Evolutionary conservation across 805 yeast genomes (phyloP).

Genomic region (Limtongia smithiae): DNA sequence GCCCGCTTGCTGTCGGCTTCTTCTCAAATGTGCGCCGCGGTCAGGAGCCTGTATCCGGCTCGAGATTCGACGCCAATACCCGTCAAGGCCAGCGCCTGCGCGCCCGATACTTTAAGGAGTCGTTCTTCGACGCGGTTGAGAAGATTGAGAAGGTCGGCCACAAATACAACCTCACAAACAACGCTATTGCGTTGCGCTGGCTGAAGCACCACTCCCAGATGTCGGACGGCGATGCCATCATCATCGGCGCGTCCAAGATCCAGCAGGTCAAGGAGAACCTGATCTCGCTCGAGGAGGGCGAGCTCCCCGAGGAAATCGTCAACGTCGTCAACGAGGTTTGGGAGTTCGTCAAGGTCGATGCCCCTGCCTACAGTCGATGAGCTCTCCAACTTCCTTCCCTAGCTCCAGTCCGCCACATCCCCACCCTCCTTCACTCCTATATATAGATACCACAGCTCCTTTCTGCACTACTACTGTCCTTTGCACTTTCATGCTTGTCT

Average conservation of each 20-base stretch:
- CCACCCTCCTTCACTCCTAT: too few relatives aligned
- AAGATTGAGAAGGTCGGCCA: slow-evolving; percentile 7
- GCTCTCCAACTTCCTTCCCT: too few relatives aligned
- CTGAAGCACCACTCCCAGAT: slow-evolving; percentile 23
- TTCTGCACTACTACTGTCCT: too few relatives aligned
- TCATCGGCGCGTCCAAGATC: slow-evolving; percentile 21
- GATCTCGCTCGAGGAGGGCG: slow-evolving; percentile 31
- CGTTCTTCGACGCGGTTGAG: slow-evolving; percentile 24
- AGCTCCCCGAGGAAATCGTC: slow-evolving; percentile 29
- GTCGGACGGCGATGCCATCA: slow-evolving; percentile 23
- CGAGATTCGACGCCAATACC: slow-evolving; percentile 18
- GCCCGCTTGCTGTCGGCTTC: slow-evolving; percentile 27
- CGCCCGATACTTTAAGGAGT: slow-evolving; percentile 24
- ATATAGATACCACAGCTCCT: too few relatives aligned
- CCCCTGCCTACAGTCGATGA: slow-evolving; percentile 20
- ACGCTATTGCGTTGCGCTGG: slow-evolving; percentile 25
- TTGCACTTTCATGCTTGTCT: not conserved
- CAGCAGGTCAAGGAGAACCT: slow-evolving; percentile 20
- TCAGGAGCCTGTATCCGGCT: slow-evolving; percentile 17
- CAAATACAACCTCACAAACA: slow-evolving; percentile 14
- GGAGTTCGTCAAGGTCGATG: slow-evolving; percentile 30
- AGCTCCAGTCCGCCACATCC: too few relatives aligned
- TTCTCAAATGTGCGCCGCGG: slow-evolving; percentile 24
- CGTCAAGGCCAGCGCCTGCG: slow-evolving; percentile 13
- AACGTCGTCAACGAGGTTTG: slow-evolving; percentile 31